Evolutionary conservation across 306 rosid species (phyloP).

Genomic region (Styphnolobium japonicum): DNA sequence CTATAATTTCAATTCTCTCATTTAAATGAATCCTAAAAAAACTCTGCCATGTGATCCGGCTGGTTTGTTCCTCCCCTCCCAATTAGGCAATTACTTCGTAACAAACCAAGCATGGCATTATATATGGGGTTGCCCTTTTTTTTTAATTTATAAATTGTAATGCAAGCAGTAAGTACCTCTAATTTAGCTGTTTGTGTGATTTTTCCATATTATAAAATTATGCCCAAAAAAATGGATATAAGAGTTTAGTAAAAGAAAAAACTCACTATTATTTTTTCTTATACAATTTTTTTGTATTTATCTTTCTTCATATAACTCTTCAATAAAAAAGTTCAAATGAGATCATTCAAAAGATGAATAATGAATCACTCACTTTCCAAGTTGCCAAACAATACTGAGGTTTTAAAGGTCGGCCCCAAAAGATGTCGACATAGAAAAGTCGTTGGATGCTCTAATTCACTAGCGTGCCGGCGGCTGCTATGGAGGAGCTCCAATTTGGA

Average conservation of each 20-base stretch:
- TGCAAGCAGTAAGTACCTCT: not conserved
- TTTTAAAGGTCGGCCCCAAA: conserved; percentile 21
- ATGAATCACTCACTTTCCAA: conserved; percentile 4
- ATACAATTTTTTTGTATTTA: no score
- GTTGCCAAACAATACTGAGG: conserved; percentile 8
- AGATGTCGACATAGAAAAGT: conserved; percentile 35
- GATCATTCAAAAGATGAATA: not conserved
- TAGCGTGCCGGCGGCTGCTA: conserved; percentile 30
- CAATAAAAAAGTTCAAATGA: not conserved
- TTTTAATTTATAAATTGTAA: not conserved
- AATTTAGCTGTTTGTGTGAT: not conserved
- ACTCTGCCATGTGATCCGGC: conserved; percentile 30
- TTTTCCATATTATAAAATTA: not conserved
- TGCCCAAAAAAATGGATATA: no score
- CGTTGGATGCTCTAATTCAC: not conserved
- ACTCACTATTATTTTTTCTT: no score
- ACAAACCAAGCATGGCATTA: conserved; percentile 8
- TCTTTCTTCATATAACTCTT: not conserved
- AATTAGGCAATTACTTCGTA: not conserved
- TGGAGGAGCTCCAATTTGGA: conserved; percentile 3
- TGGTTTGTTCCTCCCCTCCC: conserved; percentile 1
- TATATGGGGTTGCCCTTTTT: conserved; percentile 27
- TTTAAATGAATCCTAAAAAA: conserved; percentile 17
- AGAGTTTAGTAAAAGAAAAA: no score
- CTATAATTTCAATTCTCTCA: no score